phyloP scores from a whole-genome alignment of 306 rosid species.

The Hippophae rhamnoides region DNA sequence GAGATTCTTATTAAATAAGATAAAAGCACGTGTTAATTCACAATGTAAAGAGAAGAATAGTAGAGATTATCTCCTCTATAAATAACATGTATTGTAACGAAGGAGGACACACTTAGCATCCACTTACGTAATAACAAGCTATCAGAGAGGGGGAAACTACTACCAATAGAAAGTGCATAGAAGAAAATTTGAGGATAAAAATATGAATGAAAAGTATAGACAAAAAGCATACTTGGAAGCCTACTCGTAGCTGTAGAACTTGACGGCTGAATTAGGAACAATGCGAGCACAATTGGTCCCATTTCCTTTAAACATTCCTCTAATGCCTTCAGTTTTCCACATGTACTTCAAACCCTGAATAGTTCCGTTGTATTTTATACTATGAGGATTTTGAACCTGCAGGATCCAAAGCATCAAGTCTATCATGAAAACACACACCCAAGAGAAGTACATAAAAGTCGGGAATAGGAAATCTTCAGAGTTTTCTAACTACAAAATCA shows the following conservation, averaged over 20 bases:
- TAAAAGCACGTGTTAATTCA: no score
- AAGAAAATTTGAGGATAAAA: neutral
- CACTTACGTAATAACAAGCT: neutral
- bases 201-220: neutral
- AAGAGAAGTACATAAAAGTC: no score
- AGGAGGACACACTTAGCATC: neutral
- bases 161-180: neutral
- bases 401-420: neutral
- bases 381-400: constrained; percentile 52
- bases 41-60: no score
- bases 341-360: constrained; percentile 54
- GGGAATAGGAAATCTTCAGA: no score
- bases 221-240: constrained; percentile 44
- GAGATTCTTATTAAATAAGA: no score
- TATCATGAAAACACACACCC: no score
- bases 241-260: constrained; percentile 62
- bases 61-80: no score
- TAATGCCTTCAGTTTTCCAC: constrained; percentile 51
- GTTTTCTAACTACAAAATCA: neutral
- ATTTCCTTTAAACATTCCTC: constrained; percentile 61
- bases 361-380: constrained; percentile 45
- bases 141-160: neutral
- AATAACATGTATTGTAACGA: no score
- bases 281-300: constrained; percentile 75
- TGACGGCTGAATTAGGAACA: constrained; percentile 63